Percentiles rank a stretch among this genome's conserved stretches.
Conservation (phyloP, 805 yeast genomes). For the Spathaspora sp. region DNA sequence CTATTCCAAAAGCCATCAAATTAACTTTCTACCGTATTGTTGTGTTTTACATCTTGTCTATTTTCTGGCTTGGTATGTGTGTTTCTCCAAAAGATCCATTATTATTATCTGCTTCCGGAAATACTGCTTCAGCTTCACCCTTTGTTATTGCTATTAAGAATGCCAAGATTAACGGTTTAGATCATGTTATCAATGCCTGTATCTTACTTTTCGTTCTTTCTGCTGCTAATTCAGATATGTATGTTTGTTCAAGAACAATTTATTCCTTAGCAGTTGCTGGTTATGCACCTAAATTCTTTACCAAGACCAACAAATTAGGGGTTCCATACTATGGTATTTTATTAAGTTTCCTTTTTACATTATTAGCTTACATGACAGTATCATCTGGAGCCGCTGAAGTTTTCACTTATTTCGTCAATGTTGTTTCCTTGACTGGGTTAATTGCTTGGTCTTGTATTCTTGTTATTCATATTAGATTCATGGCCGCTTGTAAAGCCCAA, state of each 20-base stretch:
- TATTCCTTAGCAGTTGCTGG: constrained; percentile 72
- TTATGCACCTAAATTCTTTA: constrained; percentile 66
- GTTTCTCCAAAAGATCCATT: constrained; percentile 57
- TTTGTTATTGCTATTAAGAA: constrained; percentile 76
- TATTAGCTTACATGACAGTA: constrained; percentile 69
- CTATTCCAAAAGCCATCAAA: constrained; percentile 69
- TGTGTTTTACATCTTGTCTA: constrained; percentile 58
- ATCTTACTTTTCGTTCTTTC: constrained; percentile 75
- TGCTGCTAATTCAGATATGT: constrained; percentile 77
- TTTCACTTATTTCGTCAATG: constrained; percentile 69
- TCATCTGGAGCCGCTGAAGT: constrained; percentile 52
- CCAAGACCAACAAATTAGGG: constrained; percentile 64
- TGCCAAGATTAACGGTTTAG: constrained; percentile 62
- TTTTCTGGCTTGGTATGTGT: constrained; percentile 63
- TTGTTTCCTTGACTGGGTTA: constrained; percentile 72
- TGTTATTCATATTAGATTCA: constrained; percentile 63
- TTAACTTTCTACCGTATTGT: constrained; percentile 67
- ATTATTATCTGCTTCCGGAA: constrained; percentile 49
- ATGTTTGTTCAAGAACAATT: constrained; percentile 71
- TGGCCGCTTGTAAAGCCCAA: constrained; percentile 63
- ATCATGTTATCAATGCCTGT: constrained; percentile 74
- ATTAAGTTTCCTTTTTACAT: constrained; percentile 51
- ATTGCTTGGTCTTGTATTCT: constrained; percentile 73
- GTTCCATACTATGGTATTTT: constrained; percentile 63
- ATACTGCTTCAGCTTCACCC: constrained; percentile 73